Base-by-base conservation (phyloP, 1,284 basidiomycete genomes). In the Cutaneotrichosporon cavernicola region DNA sequence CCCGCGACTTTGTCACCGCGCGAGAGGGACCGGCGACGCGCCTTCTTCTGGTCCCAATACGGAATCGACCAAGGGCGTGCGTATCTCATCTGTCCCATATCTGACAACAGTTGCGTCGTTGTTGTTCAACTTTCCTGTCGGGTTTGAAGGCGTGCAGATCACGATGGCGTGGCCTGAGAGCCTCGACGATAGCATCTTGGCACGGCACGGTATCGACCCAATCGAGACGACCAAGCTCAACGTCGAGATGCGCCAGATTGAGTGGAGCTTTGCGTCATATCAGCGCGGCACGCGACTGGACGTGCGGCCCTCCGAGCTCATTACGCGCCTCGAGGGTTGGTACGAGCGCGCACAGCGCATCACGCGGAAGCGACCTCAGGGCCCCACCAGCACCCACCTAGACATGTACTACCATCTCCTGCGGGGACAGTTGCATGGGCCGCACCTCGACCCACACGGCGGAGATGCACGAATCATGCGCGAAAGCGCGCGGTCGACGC, bases 391-490 rank as follows among this genome's bases (percentile, higher is more conserved):
- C n/a, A 53, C 50, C 49, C 50, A 52, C 49, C 58, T 65, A 21
- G 63, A 65, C 59, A 60, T 61, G 31, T 65, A 65, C 56, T 65
- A 61, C 40, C 55, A 65, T 56, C 34, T 56, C 9, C 46, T 61
- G 18, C 55, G 53, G 4, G 60, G 59, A 7, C 56, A 47, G 47
- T 31, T 65, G 50, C 60, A 61, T 38, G 59, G 63, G 4, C 63
- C 63, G 51, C 51, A 34, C 31, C 30, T 53, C 26, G 18, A 53
- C 31, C 51, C 51, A 13, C 31, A 34, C 18, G 51, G 31, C 51
- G 51, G 51, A 3, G 18, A 53, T 22, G 51, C 51, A 6, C 51
- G 51, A 18, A 52, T 60, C 38, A 51, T 65, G 11, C 50, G 60
- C 30, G 60, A 61, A 40, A 53, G 56, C 14, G 63, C 63, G 10